A percentile compares a stretch with the other conserved stretches of the same genome.
Conservation (phyloP, 495 filamentous ascomycete species). For the Neurospora tetraspora region DNA sequence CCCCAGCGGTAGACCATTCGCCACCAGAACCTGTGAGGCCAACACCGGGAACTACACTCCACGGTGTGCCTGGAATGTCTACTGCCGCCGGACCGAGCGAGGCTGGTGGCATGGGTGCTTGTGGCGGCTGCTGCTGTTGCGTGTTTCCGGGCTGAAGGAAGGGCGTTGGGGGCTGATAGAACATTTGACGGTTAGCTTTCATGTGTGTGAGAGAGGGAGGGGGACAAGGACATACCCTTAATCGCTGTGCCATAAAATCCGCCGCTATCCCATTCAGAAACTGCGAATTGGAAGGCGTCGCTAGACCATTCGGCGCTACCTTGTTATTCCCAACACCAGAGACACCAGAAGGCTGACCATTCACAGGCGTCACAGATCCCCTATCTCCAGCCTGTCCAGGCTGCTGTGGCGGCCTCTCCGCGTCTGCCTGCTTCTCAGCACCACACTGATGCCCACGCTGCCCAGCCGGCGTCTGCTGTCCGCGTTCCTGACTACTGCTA, state of each 20-base stretch:
- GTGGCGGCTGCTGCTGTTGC: neutral
- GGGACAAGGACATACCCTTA: neutral
- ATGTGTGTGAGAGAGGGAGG: neutral
- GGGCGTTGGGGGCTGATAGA: neutral
- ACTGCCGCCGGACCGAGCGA: neutral
- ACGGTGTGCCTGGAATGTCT: constrained; percentile 4
- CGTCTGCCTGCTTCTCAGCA: neutral
- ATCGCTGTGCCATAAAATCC: neutral
- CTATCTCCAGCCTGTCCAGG: neutral
- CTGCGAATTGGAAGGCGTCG: neutral
- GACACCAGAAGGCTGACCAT: neutral
- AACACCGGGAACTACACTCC: neutral
- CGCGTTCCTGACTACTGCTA: neutral
- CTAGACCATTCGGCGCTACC: neutral
- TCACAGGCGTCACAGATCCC: neutral
- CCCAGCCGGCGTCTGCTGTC: neutral
- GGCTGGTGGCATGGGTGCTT: neutral
- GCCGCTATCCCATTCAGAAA: neutral
- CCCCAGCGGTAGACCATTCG: neutral
- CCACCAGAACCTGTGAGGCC: neutral
- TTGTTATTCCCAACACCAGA: neutral
- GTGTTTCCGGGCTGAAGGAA: neutral
- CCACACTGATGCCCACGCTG: neutral
- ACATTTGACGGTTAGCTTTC: neutral
- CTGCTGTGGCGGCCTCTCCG: constrained; percentile 1